Evolutionary conservation across 768 basidiomycete genomes (phyloP).

Genomic region (Calocybe cyanea): DNA sequence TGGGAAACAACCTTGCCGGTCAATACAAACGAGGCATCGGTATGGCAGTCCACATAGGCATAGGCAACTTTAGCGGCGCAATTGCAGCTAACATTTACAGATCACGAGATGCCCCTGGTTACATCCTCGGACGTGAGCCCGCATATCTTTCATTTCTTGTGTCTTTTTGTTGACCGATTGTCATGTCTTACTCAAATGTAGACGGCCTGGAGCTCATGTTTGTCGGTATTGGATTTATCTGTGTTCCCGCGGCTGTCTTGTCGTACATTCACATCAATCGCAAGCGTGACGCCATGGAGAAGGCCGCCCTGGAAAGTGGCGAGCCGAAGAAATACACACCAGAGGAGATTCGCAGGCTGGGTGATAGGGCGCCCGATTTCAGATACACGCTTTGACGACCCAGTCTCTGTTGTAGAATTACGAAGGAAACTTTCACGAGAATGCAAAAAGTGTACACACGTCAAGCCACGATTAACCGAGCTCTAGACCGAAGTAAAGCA

Average conservation of each 20-base stretch:
- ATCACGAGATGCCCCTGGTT: conserved; percentile 54
- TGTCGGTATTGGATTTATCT: conserved; percentile 58
- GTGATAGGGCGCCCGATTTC: conserved; percentile 63
- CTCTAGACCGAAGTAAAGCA: too few relatives aligned
- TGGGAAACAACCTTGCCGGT: conserved; percentile 62
- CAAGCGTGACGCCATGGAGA: conserved; percentile 38
- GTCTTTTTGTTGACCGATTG: neutral
- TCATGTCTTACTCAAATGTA: conserved; percentile 17
- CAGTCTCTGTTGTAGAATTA: neutral
- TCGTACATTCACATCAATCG: conserved; percentile 55
- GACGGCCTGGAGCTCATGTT: conserved; percentile 68
- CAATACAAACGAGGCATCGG: conserved; percentile 69
- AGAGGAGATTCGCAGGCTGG: conserved; percentile 39
- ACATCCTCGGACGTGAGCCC: conserved; percentile 56
- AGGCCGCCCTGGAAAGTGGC: conserved; percentile 25
- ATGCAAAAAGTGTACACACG: too few relatives aligned
- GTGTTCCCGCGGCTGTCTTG: conserved; percentile 43
- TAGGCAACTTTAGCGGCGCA: conserved; percentile 63
- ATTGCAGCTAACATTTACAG: conserved; percentile 65
- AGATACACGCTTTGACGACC: conserved; percentile 39
- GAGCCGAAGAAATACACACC: conserved; percentile 29
- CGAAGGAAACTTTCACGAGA: too few relatives aligned
- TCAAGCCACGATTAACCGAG: too few relatives aligned
- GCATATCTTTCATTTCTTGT: neutral
- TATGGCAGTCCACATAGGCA: conserved; percentile 65